These are phyloP conservation scores for Cicer arietinum DNA, from an alignment of 306 rosid genomes.

Conservation along the genomic window DNA sequence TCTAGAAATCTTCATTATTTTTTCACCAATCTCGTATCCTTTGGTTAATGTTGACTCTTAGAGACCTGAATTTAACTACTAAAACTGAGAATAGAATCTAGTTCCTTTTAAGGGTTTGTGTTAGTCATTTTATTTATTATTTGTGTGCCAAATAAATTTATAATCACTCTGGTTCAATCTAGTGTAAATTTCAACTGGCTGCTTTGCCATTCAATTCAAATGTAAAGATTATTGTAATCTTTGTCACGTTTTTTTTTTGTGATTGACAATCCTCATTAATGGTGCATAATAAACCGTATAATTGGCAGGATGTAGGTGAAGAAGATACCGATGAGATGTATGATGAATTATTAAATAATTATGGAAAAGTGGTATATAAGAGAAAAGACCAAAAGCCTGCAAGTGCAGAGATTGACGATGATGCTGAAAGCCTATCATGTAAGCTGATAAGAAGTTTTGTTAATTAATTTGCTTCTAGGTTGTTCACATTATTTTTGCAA, in stretches of 20 bases:
- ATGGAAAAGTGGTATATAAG: constrained; percentile 82
- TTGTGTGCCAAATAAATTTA: constrained; percentile 4
- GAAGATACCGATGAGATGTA: constrained; percentile 86
- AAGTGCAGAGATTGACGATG: constrained; percentile 82
- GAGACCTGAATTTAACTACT: constrained; percentile 9
- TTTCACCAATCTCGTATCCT: background rate
- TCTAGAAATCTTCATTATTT: constrained; percentile 25
- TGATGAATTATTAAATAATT: constrained; percentile 78
- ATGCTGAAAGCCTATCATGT: constrained; percentile 94
- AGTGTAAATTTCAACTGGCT: background rate
- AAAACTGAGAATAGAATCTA: constrained; percentile 8
- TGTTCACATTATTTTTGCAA: constrained; percentile 6
- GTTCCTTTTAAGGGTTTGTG: constrained; percentile 25
- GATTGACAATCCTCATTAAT: constrained; percentile 27
- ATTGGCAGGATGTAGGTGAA: constrained; percentile 70
- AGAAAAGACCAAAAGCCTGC: constrained; percentile 69
- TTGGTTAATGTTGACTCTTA: background rate
- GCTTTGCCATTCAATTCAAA: background rate
- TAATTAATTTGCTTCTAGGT: constrained; percentile 1
- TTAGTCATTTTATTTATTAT: background rate
- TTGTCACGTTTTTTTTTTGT: background rate
- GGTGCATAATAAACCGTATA: constrained; percentile 13
- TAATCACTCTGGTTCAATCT: constrained; percentile 4
- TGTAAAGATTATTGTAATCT: constrained; percentile 1
- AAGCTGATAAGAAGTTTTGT: constrained; percentile 48